These are phyloP conservation scores for Nemania serpens DNA, from an alignment of 2,329 filamentous ascomycete genomes.

Conservation along the genomic window DNA sequence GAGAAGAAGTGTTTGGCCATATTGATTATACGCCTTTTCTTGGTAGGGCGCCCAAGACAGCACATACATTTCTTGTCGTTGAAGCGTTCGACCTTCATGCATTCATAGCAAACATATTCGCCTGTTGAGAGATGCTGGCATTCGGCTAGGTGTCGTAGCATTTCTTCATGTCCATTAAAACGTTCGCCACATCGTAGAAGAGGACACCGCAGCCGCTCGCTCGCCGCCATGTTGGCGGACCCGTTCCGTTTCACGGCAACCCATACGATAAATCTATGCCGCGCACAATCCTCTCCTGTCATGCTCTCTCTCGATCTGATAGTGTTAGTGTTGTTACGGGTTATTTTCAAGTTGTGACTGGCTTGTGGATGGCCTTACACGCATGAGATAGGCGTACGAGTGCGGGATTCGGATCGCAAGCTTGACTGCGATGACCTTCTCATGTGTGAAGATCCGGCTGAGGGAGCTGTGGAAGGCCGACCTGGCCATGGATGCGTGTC, in stretches of 20 bases:
- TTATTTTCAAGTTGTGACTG: constrained; percentile 8
- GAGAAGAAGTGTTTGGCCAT: constrained; percentile 61
- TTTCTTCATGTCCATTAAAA: constrained; percentile 57
- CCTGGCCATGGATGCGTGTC: constrained; percentile 34
- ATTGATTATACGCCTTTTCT: constrained; percentile 56
- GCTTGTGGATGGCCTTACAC: constrained; percentile 39
- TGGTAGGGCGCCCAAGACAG: constrained; percentile 56
- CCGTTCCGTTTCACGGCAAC: constrained; percentile 59
- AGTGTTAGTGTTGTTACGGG: constrained; percentile 30
- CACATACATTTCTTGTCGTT: constrained; percentile 56
- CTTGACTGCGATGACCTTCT: constrained; percentile 38
- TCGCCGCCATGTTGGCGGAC: constrained; percentile 51
- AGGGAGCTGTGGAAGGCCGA: constrained; percentile 28
- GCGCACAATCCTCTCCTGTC: constrained; percentile 54
- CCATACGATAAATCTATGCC: constrained; percentile 62
- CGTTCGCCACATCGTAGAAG: constrained; percentile 55
- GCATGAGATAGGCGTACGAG: constrained; percentile 36
- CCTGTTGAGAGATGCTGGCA: constrained; percentile 54
- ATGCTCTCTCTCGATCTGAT: constrained; percentile 49
- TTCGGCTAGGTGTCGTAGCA: constrained; percentile 57
- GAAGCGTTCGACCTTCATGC: constrained; percentile 56
- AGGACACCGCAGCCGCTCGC: constrained; percentile 57
- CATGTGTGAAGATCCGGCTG: constrained; percentile 25
- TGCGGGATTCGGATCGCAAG: constrained; percentile 32
- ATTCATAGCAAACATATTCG: constrained; percentile 62